phyloP scores from a whole-genome alignment of 768 basidiomycete genomes.

The Clavulina sp. region DNA sequence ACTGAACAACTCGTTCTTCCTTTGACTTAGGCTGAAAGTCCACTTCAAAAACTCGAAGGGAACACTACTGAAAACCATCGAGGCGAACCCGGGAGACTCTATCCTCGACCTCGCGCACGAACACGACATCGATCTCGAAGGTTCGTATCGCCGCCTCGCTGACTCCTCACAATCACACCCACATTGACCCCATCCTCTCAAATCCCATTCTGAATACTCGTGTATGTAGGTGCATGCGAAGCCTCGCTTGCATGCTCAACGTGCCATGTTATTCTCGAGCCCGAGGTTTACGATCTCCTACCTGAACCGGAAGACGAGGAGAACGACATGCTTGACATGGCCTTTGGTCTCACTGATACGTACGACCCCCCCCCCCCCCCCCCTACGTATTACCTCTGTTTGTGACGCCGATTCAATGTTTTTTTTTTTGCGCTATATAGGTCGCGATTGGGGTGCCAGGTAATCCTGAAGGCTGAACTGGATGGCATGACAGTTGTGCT shows the following conservation, averaged over 20 bases:
- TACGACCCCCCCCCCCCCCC: conserved; percentile 19
- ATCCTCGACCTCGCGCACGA: conserved; percentile 82
- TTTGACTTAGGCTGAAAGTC: conserved; percentile 51
- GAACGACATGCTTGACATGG: conserved; percentile 97
- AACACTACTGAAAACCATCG: conserved; percentile 63
- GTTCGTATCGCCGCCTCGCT: conserved; percentile 26
- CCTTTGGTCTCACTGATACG: conserved; percentile 91
- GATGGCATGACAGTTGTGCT: conserved; percentile 75
- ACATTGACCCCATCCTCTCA: background rate
- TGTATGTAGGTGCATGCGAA: conserved; percentile 72
- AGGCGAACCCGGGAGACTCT: conserved; percentile 90
- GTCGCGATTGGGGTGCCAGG: conserved; percentile 33
- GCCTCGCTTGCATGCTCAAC: conserved; percentile 94
- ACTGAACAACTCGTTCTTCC: background rate
- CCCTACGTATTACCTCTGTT: background rate
- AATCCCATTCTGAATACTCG: background rate
- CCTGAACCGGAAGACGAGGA: conserved; percentile 95
- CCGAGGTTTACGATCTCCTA: conserved; percentile 66
- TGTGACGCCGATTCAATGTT: background rate
- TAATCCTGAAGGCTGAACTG: conserved; percentile 55
- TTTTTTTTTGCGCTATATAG: conserved; percentile 13
- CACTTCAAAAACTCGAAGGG: conserved; percentile 86
- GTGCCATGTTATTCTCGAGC: conserved; percentile 79
- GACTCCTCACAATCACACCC: background rate
- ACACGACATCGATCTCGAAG: conserved; percentile 90